Conservation (phyloP, 2,329 filamentous ascomycete genomes). For the Diaporthe sp. region DNA sequence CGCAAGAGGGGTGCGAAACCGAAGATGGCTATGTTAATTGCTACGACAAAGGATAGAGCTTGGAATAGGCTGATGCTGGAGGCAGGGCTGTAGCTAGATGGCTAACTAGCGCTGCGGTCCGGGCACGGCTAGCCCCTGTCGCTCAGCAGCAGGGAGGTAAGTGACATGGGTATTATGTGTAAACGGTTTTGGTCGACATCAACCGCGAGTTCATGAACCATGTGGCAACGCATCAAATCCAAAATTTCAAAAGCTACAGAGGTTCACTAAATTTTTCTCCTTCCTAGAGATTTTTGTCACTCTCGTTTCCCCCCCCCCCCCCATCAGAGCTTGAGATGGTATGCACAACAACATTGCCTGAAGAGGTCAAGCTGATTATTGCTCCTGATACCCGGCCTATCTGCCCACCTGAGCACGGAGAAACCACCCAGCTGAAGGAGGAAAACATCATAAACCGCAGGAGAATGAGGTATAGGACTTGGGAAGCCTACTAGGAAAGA, state of each 20-base stretch:
- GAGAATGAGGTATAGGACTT: background rate
- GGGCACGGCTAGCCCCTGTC: background rate
- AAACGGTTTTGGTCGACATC: background rate
- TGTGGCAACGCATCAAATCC: background rate
- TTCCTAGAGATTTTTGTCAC: background rate
- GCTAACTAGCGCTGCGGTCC: background rate
- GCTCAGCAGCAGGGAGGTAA: background rate
- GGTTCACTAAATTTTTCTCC: background rate
- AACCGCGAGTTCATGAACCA: too few species aligned
- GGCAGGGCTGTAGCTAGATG: constrained; percentile 11
- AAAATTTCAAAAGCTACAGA: background rate
- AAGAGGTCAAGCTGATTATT: background rate
- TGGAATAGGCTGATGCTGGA: background rate
- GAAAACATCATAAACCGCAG: background rate
- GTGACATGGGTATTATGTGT: background rate
- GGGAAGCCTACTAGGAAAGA: background rate
- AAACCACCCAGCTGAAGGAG: background rate
- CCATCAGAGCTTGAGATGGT: background rate
- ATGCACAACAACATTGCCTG: background rate
- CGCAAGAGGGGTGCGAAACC: background rate
- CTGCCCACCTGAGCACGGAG: background rate
- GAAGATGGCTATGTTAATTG: background rate
- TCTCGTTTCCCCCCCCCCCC: background rate
- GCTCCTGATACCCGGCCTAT: background rate
- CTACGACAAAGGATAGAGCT: background rate